A percentile compares a stretch with the other conserved stretches of the same genome.
Evolutionary conservation across 1,284 basidiomycete genomes (phyloP).

Genomic region (Moesziomyces aphidis): DNA sequence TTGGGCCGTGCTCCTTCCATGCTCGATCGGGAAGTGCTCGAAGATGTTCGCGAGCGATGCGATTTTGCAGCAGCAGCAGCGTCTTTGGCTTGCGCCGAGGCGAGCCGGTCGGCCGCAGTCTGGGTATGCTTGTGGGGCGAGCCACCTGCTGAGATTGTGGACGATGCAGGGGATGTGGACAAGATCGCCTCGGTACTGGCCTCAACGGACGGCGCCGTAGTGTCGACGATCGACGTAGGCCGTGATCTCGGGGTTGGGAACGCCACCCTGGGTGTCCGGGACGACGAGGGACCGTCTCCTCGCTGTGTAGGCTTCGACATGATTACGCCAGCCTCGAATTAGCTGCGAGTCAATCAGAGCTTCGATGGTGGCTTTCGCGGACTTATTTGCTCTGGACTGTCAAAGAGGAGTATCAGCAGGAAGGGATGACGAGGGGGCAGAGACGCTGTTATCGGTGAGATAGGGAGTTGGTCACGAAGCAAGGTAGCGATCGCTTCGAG

Average conservation of each 20-base stretch:
- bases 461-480: too few species aligned
- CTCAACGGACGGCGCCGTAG: slow-evolving; percentile 17
- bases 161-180: slow-evolving; percentile 40
- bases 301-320: slow-evolving; percentile 24
- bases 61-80: slow-evolving; percentile 37
- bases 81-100: slow-evolving; percentile 33
- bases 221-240: slow-evolving; percentile 44
- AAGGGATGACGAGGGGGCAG: too few species aligned
- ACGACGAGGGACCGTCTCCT: slow-evolving; percentile 11
- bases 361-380: too few species aligned
- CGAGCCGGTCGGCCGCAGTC: slow-evolving; percentile 31
- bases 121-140: slow-evolving; percentile 40
- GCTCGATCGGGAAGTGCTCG: slow-evolving; percentile 39
- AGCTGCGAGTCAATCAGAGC: not conserved
- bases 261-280: slow-evolving; percentile 27
- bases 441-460: too few species aligned
- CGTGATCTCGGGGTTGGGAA: slow-evolving; percentile 36
- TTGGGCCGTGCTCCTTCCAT: slow-evolving; percentile 26
- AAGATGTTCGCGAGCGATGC: slow-evolving; percentile 27
- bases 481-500: too few species aligned
- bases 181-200: slow-evolving; percentile 24
- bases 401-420: too few species aligned
- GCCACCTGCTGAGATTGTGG: slow-evolving; percentile 24
- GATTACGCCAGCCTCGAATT: not conserved
- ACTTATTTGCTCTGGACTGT: too few species aligned